phyloP scores from a whole-genome alignment of 2,329 filamentous ascomycete genomes.

The Talaromyces sp. region DNA sequence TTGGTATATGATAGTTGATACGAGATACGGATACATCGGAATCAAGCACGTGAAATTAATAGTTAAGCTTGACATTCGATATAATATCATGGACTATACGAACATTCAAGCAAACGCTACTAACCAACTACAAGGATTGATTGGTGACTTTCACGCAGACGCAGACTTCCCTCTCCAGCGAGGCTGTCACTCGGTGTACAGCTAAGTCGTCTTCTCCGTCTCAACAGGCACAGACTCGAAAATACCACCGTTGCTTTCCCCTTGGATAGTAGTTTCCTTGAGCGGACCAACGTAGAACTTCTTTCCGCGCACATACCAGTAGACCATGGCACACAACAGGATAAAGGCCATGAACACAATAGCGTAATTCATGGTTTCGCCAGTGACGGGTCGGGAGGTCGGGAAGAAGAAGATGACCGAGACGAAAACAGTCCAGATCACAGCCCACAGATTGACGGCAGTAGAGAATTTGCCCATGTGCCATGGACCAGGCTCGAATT shows the following conservation, averaged over 20 bases:
- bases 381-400: conserved; percentile 45
- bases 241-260: conserved; percentile 9
- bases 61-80: no score
- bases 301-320: conserved; percentile 17
- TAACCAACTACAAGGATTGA: neutral
- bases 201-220: conserved; percentile 1
- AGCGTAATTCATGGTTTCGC: conserved; percentile 39
- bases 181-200: no score
- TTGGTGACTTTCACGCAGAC: neutral
- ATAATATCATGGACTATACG: no score
- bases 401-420: conserved; percentile 54
- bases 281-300: conserved; percentile 19
- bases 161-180: no score
- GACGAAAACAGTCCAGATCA: conserved; percentile 53
- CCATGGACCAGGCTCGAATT: conserved; percentile 53
- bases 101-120: neutral
- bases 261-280: conserved; percentile 18
- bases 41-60: neutral
- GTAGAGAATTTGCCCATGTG: conserved; percentile 45
- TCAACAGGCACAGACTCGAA: conserved; percentile 9
- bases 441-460: conserved; percentile 48
- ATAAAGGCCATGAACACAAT: conserved; percentile 19
- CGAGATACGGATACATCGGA: neutral
- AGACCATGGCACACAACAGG: conserved; percentile 15
- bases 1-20: neutral